Evolutionary conservation across 805 yeast species (phyloP).

Genomic region (Nakazawaea sp.): DNA sequence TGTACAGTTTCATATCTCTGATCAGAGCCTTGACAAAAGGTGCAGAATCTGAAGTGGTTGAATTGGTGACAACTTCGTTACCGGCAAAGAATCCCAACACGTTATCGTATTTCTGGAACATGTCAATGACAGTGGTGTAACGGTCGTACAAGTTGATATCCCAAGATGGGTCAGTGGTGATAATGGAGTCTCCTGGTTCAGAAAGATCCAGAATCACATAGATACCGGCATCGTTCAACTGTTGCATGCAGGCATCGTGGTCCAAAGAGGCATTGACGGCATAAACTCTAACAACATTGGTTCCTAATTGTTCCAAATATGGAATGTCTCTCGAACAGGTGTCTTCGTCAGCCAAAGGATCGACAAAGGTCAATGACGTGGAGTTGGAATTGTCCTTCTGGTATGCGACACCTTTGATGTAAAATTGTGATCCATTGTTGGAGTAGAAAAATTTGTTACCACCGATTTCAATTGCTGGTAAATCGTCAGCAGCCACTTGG

Average conservation of each 20-base stretch:
- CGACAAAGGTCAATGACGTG: slow-evolving; percentile 36
- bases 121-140: slow-evolving; percentile 78
- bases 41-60: slow-evolving; percentile 79
- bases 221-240: slow-evolving; percentile 77
- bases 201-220: slow-evolving; percentile 88
- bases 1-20: slow-evolving; percentile 80
- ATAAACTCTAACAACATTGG: slow-evolving; percentile 82
- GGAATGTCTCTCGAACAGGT: slow-evolving; percentile 81
- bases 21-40: slow-evolving; percentile 95
- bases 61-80: slow-evolving; percentile 89
- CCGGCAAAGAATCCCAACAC: slow-evolving; percentile 95
- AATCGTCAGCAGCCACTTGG: slow-evolving; percentile 20
- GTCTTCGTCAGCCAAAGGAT: slow-evolving; percentile 68
- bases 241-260: slow-evolving; percentile 75
- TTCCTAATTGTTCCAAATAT: slow-evolving; percentile 56
- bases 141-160: slow-evolving; percentile 62
- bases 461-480: slow-evolving; percentile 49
- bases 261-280: slow-evolving; percentile 66
- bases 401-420: slow-evolving; percentile 82
- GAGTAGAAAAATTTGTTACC: slow-evolving; percentile 77
- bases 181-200: slow-evolving; percentile 74
- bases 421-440: slow-evolving; percentile 73
- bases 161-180: slow-evolving; percentile 77
- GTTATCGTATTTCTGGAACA: slow-evolving; percentile 70
- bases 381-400: slow-evolving; percentile 58